These are phyloP conservation scores for Irpex sp. DNA, from an alignment of 1,284 basidiomycete genomes.

Conservation along the genomic window DNA sequence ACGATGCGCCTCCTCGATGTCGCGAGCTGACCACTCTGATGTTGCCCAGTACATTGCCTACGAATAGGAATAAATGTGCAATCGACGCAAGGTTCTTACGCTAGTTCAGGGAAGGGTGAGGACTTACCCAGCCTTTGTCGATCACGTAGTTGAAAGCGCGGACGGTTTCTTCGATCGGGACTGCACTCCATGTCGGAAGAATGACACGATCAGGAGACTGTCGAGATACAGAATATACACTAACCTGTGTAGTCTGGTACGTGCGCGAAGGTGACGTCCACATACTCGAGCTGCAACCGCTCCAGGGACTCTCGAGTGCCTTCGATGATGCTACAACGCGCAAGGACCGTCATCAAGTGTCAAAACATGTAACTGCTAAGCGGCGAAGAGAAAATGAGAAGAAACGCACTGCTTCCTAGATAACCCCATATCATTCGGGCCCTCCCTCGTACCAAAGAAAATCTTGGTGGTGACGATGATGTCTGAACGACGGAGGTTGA, in stretches of 20 bases:
- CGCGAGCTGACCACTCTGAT: constrained; percentile 75
- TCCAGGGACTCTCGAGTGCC: constrained; percentile 68
- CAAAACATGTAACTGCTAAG: too few relatives aligned
- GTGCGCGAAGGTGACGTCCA: constrained; percentile 70
- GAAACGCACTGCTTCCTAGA: constrained; percentile 66
- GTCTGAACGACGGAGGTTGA: constrained; percentile 67
- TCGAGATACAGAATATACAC: constrained; percentile 10
- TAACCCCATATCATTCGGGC: constrained; percentile 59
- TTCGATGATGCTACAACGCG: constrained; percentile 61
- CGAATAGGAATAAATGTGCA: not conserved
- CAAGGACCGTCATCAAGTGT: not conserved
- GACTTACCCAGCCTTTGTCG: constrained; percentile 55
- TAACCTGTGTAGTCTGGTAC: constrained; percentile 48
- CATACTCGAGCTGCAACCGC: constrained; percentile 74
- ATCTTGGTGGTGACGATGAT: constrained; percentile 73
- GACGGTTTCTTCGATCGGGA: constrained; percentile 70
- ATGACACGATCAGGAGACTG: not conserved
- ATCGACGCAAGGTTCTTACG: not conserved
- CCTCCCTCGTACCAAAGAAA: constrained; percentile 53
- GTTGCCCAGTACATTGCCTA: constrained; percentile 74
- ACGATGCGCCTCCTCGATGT: constrained; percentile 73
- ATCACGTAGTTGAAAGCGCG: constrained; percentile 71
- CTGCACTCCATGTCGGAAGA: constrained; percentile 24
- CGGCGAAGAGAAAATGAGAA: not conserved
- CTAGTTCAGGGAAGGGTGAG: not conserved